Evolutionary conservation across 176 grass and related monocot species (phyloP).

Genomic region (Oropetium thomaeum): DNA sequence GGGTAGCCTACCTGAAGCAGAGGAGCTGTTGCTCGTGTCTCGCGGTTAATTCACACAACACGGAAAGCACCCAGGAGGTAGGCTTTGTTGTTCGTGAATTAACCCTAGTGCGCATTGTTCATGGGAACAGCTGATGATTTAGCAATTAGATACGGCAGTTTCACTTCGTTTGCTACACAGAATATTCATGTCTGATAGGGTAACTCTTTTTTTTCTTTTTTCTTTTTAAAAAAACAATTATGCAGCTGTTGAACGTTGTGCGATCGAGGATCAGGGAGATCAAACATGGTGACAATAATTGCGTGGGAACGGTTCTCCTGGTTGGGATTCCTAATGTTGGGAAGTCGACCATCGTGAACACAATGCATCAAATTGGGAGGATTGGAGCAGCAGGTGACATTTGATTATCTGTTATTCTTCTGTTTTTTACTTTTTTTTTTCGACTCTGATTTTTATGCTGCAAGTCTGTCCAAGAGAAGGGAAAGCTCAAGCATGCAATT

Average conservation of each 20-base stretch:
- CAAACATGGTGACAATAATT: slow-evolving; percentile 46
- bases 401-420: slow-evolving; percentile 10
- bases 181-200: neutral
- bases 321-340: slow-evolving; percentile 81
- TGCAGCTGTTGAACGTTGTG: slow-evolving; percentile 54
- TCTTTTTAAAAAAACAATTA: neutral
- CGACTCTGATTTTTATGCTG: neutral
- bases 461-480: slow-evolving; percentile 55
- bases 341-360: slow-evolving; percentile 64
- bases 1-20: slow-evolving; percentile 50
- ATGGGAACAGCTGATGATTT: neutral
- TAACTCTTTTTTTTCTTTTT: neutral
- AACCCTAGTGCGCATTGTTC: neutral
- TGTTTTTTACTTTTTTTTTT: neutral
- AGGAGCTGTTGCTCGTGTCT: slow-evolving; percentile 36
- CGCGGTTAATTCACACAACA: slow-evolving; percentile 63
- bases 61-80: slow-evolving; percentile 65
- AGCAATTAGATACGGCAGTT: neutral
- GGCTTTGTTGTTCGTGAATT: neutral
- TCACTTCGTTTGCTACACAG: neutral
- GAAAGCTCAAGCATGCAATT: slow-evolving; percentile 69
- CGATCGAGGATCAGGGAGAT: slow-evolving; percentile 51
- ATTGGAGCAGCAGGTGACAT: slow-evolving; percentile 56
- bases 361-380: slow-evolving; percentile 75
- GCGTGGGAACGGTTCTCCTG: slow-evolving; percentile 56